Conservation (phyloP, 352 stramenopile species). For the Phytophthora tubulina region DNA sequence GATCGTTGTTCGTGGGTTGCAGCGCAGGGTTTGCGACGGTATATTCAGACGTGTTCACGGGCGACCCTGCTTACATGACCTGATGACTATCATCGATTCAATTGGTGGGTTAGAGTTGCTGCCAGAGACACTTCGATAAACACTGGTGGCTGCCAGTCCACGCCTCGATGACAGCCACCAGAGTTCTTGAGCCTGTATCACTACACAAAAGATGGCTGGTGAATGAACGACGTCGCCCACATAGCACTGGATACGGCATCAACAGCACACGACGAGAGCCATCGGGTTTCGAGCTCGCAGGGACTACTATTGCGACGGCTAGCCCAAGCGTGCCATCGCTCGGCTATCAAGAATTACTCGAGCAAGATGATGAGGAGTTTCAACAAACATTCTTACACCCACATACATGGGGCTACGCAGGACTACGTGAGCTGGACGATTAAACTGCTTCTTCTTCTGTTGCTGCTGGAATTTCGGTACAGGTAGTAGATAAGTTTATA, state of each 20-base stretch:
- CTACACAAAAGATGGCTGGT: not conserved
- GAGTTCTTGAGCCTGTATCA: not conserved
- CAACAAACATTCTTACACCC: not conserved
- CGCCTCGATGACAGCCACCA: not conserved
- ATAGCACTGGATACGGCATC: not conserved
- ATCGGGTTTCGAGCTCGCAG: not conserved
- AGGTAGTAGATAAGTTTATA: no score
- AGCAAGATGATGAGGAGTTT: not conserved
- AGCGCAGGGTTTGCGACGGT: not conserved
- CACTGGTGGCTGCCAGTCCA: conserved; percentile 11
- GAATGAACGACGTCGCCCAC: not conserved
- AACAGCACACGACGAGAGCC: conserved; percentile 1
- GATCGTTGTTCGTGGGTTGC: not conserved
- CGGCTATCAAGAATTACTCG: not conserved
- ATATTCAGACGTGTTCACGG: not conserved
- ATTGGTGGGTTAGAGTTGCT: not conserved
- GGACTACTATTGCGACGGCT: not conserved
- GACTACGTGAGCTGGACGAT: not conserved
- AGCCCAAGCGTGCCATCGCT: not conserved
- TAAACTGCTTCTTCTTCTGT: no score
- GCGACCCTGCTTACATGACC: not conserved
- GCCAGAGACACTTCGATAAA: conserved; percentile 5
- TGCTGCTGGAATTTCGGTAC: no score
- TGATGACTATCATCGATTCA: conserved; percentile 6
- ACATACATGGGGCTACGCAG: not conserved